A percentile compares a stretch with the other conserved stretches of the same genome.
Evolutionary conservation across 176 grass and related monocot species (phyloP).

Genomic region (Paspalum vaginatum): DNA sequence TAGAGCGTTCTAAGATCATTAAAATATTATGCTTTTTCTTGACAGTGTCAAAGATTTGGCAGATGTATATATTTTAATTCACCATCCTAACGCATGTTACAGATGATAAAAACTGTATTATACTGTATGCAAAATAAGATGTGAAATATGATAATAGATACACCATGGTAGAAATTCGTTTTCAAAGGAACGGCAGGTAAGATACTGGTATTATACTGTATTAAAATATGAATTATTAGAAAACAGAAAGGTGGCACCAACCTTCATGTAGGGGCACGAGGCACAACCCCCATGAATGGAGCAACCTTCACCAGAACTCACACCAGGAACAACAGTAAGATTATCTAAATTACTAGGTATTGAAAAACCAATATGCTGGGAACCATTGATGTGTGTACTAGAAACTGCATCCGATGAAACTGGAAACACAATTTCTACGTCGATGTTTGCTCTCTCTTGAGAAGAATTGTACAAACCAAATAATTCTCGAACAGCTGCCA

Average conservation of each 20-base stretch:
- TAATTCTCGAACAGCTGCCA: slow-evolving; percentile 66
- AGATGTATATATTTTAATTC: background rate
- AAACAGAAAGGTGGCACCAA: slow-evolving; percentile 29
- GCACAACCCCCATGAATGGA: slow-evolving; percentile 97
- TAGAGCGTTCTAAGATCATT: background rate
- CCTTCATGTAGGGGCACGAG: slow-evolving; percentile 99
- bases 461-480: slow-evolving; percentile 49
- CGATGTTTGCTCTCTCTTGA: slow-evolving; percentile 58
- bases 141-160: background rate
- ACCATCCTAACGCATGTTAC: slow-evolving; percentile 8
- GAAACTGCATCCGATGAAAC: slow-evolving; percentile 93
- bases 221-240: background rate
- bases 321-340: slow-evolving; percentile 79
- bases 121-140: slow-evolving; percentile 2
- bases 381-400: slow-evolving; percentile 51
- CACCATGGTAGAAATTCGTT: background rate
- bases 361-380: slow-evolving; percentile 45
- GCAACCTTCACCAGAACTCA: slow-evolving; percentile 83
- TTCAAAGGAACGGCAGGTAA: background rate
- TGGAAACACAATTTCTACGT: slow-evolving; percentile 96
- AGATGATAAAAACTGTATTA: slow-evolving; percentile 2
- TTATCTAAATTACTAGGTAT: slow-evolving; percentile 49
- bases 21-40: background rate
- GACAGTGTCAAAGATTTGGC: background rate
- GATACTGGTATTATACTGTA: slow-evolving; percentile 16